Evolutionary conservation across 352 stramenopile genomes (phyloP), one percentile per base, ranked within the genome.

Genomic region (Aphanomyces euteiches): DNA sequence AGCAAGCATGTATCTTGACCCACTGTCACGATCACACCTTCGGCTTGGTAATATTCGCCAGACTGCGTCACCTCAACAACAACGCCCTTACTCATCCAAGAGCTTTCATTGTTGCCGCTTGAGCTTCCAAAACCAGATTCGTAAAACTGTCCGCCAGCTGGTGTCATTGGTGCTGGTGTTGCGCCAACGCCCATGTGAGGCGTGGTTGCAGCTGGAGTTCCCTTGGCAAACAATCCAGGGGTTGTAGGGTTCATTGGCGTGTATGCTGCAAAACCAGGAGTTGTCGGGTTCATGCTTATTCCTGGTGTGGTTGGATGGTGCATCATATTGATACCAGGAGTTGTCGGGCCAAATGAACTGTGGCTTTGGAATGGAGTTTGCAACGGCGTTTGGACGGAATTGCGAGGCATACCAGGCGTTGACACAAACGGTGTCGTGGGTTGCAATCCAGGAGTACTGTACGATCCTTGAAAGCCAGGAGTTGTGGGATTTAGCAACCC

Each of bases 31-130:
- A 95, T 95, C 45, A 89, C 83, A 15, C 88, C 88, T 45, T 93
- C 73, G 41, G 80, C 90, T 47, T 82, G 80, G 41, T 76, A 79
- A 68, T 89, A 78, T 50, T 94, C 86, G 41, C 85, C 87, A 8
- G 38, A 21, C 48, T 74, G 67, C 8, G 85, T 73, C 36, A 94
- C 85, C 56, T 93, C 83, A 45, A 94, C 86, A 60, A 94, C 88
- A 34, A 95, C 88, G 38, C 86, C 84, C 76, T 90, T 93, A 79
- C 88, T 93, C 78, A 91, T 93, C 88, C 88, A 95, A 15, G 86
- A 92, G 48, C 90, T 82, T 73, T 95, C 86, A 60, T 82, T 82
- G 41, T 54, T 79, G 38, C 72, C 50, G 70, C 72, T 77, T 66
- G 74, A 66, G 3, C 78, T 77, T 38, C 75, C 75, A 21, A 61